Base-by-base conservation (phyloP, 192 early-diverging fungal species). In the Coemansia furcata region DNA sequence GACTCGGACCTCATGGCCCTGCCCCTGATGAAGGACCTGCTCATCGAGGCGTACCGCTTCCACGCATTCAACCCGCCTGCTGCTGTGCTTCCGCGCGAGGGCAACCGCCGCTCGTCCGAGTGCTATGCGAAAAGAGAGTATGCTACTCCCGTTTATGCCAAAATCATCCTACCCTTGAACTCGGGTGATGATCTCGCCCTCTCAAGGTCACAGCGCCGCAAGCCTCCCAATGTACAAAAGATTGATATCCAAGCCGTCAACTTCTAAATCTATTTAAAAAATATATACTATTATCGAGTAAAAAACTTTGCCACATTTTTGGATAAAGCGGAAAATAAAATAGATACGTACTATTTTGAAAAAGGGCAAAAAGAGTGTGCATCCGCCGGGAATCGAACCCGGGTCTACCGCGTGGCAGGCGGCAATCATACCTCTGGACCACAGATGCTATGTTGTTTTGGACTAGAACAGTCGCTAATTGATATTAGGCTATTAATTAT, bases 351-450 rank as follows among this genome's bases (percentile, higher is more conserved):
- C n/a, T n/a, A n/a, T 1, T 14, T 26, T 1, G 23, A 26, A 1
- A 1, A 26, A 0, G 23, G 0, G 36, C 32, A 67, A 42, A 62
- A 71, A 72, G 65, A 61, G 38, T 50, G 55, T 84, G 86, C 84
- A 69, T 74, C 73, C 73, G 81, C 88, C 86, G 86, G 87, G 88
- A 88, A 87, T 89, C 84, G 88, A 89, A 89, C 88, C 87, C 88
- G 87, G 88, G 88, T 86, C 88, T 85, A 85, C 83, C 86, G 83
- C 89, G 88, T 86, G 86, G 86, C 85, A 90, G 87, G 85, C 85
- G 85, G 81, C 77, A 85, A 89, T 86, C 84, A 87, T 86, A 86
- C 85, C 83, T 83, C 83, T 86, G 78, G 80, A 85, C 86, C 84
- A 84, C 75, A 39, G 65, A 72, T 63, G 61, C 72, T 10, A 6